Base-by-base conservation (phyloP, 164 flowering plant species). In the Kalanchoe fedtschenkoi region DNA sequence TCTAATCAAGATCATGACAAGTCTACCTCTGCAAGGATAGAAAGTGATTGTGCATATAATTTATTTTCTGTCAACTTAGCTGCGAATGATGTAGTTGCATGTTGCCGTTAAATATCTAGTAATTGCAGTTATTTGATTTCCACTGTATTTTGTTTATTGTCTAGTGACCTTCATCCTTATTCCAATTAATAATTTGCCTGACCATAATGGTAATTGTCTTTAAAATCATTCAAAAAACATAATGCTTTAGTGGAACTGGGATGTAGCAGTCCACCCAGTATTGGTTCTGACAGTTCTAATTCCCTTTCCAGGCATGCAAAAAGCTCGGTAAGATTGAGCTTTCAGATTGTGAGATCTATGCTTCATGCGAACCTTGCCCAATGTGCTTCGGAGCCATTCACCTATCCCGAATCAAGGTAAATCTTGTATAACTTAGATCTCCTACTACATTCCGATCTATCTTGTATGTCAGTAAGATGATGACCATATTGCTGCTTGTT, bases 361-460 rank as follows among this genome's bases (percentile, higher is more conserved):
- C 96, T 6, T 89, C 96, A 5, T 89, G 97, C 60, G 97, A 91
- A 75, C 97, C 97, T 26, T 91, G 97, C 62, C 97, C 97, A 9
- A 91, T 91, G 97, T 91, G 97, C 77, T 91, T 91, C 62, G 96
- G 96, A 54, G 97, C 96, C 17, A 87, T 91, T 75, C 93, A 86
- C 75, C 96, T 91, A 58, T 87, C 97, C n/a, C 79, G 95, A 76
- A 75, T 89, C 33, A 91, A 89, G 96, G 98, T 91, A 5, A 14
- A 15, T 11, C 16, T 42, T 19, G n/a, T 19, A 42, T 17, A 2
- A 1, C 46, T 15, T n/a, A n/a, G n/a, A n/a, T n/a, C n/a, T n/a
- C n/a, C n/a, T n/a, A n/a, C n/a, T n/a, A n/a, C n/a, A n/a, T n/a
- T n/a, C n/a, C n/a, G n/a, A n/a, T n/a, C n/a, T n/a, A n/a, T n/a